These are phyloP conservation scores for Epichloe festucae DNA, from an alignment of 2,329 filamentous ascomycete species.

Conservation along the genomic window DNA sequence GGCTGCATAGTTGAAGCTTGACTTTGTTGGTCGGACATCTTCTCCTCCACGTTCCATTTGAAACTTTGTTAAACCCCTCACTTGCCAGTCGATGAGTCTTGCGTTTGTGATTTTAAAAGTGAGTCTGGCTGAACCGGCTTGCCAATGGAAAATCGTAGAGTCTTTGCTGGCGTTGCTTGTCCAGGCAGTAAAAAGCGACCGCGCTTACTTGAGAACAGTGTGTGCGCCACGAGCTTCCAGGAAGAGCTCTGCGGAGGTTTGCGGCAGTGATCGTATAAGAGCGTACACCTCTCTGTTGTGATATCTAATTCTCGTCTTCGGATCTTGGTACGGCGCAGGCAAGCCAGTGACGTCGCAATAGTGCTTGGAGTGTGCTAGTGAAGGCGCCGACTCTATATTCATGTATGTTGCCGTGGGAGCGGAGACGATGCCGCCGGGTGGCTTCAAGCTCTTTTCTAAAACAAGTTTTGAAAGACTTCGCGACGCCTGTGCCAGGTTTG, in stretches of 20 bases:
- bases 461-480: constrained; percentile 79
- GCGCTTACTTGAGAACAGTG: constrained; percentile 69
- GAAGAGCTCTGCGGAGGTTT: constrained; percentile 76
- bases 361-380: constrained; percentile 67
- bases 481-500: constrained; percentile 80
- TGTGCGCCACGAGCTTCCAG: constrained; percentile 84
- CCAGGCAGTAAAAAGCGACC: neutral
- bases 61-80: neutral
- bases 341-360: constrained; percentile 96
- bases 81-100: neutral
- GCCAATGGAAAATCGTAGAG: neutral
- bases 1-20: constrained; percentile 87
- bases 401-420: constrained; percentile 79
- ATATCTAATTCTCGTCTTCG: constrained; percentile 87
- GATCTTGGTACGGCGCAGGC: constrained; percentile 83
- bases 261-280: constrained; percentile 66
- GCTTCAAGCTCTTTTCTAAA: constrained; percentile 62
- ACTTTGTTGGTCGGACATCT: constrained; percentile 81
- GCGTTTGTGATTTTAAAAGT: neutral
- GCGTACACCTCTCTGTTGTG: constrained; percentile 87
- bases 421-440: constrained; percentile 14
- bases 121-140: neutral
- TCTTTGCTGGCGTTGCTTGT: neutral
- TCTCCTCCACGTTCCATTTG: constrained; percentile 3
- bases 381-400: constrained; percentile 91